Evolutionary conservation across 768 basidiomycete species (phyloP), one percentile per base, ranked within the genome.

Genomic region (Kwoniella dejecticola): DNA sequence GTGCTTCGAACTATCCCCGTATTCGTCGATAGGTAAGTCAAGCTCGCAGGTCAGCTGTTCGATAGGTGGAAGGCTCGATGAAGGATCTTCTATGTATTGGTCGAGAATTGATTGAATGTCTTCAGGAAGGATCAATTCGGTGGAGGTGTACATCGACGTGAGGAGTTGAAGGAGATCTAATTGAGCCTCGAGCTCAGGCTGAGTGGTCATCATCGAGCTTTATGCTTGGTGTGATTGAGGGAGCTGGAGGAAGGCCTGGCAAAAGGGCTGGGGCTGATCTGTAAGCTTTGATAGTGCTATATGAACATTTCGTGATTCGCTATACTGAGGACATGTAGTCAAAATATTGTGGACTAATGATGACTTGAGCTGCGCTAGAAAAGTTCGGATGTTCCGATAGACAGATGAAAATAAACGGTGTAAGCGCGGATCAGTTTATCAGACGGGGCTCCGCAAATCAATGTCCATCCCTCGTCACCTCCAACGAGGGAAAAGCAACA

Each of bases 71-170:
- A 6, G 3, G 27, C 5, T 42, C 3, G 30, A 47, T 4, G 44
- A 38, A 1, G 60, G 36, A 1, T 40, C 57, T 17, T 27, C 27
- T 3, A n/a, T 17, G 40, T 61, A 61, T 2, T 21, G 46, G 64
- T 65, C 36, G 36, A 49, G 27, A 56, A 60, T 38, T 15, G 27
- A 56, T 33, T 19, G 56, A 1, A 47, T 67, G 29, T 45, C 62
- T 24, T 33, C 30, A 1, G 60, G 40, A n/a, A 76, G 42, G 8
- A 33, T 38, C 3, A 78, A 58, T 52, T 79, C 79, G 23, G 63
- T 49, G 11, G 68, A 61, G 1, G 74, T 67, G 44, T 74, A 78
- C 66, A 78, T 68, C 11, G 74, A 69, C 40, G 64, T 40, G n/a
- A 70, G 66, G 12, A 77, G 61, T 29, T 69, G 63, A 44, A 76